Conservation (phyloP, 169 alveolate species). For the Sarcocystis neurona region DNA sequence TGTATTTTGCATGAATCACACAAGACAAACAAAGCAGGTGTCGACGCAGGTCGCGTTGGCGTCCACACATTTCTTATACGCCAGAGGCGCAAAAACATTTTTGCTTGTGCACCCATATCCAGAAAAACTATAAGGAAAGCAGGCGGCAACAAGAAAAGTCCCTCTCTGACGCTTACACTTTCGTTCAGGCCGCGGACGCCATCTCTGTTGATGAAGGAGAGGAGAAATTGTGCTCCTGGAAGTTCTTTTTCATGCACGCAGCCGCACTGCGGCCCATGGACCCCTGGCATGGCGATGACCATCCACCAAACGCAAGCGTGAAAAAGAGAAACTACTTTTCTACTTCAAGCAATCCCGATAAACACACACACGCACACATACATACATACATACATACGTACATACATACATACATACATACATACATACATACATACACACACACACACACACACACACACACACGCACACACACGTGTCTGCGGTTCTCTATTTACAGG, state of each 20-base stretch:
- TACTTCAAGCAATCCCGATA: neutral
- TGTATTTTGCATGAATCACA: no score
- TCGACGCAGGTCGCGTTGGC: no score
- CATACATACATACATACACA: neutral
- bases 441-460: neutral
- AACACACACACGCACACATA: neutral
- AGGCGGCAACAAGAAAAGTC: no score
- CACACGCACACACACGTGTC: neutral
- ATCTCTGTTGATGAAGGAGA: slow-evolving; percentile 72
- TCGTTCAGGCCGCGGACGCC: slow-evolving; percentile 76
- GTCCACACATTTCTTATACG: no score
- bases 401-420: neutral
- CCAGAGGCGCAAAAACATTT: no score
- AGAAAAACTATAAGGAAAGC: no score
- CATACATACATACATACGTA: neutral
- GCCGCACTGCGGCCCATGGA: slow-evolving; percentile 78
- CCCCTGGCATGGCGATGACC: slow-evolving; percentile 74
- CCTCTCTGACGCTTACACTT: no score
- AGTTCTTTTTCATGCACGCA: slow-evolving; percentile 75
- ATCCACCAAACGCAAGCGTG: neutral
- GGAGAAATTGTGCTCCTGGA: slow-evolving; percentile 73
- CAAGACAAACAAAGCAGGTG: no score
- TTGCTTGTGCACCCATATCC: no score
- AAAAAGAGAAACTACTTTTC: neutral
- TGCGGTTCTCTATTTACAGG: no score